phyloP scores from a whole-genome alignment of 768 basidiomycete genomes.

The Trametopsis cervina region DNA sequence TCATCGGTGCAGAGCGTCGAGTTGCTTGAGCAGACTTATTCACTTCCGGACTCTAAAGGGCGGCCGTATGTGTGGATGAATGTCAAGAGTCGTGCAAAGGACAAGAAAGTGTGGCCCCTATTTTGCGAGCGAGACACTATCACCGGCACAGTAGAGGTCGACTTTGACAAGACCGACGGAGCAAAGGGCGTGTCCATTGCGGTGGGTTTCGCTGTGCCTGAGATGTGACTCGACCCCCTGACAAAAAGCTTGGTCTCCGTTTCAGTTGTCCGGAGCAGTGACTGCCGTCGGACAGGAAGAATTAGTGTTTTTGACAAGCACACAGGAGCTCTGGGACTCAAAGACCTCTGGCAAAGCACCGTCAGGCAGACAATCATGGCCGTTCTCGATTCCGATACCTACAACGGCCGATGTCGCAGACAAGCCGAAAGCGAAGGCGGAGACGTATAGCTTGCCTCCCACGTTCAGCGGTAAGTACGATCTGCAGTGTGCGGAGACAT shows the following conservation, averaged over 20 bases:
- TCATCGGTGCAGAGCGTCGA: slow-evolving; percentile 2
- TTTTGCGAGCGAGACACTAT: slow-evolving; percentile 44
- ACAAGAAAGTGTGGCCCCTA: slow-evolving; percentile 32
- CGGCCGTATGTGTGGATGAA: slow-evolving; percentile 42
- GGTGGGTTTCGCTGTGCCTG: slow-evolving; percentile 25
- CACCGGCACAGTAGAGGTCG: slow-evolving; percentile 43
- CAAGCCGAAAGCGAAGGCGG: slow-evolving; percentile 29
- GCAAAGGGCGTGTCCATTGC: slow-evolving; percentile 41
- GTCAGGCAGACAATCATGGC: slow-evolving; percentile 40
- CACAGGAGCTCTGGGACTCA: slow-evolving; percentile 37
- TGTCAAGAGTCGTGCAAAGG: slow-evolving; percentile 36
- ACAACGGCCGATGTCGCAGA: slow-evolving; percentile 30
- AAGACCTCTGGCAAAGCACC: slow-evolving; percentile 28
- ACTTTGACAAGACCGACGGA: slow-evolving; percentile 41
- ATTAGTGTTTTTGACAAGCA: slow-evolving; percentile 36
- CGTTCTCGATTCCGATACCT: slow-evolving; percentile 43
- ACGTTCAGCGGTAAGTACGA: slow-evolving; percentile 27
- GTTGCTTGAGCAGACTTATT: slow-evolving; percentile 29
- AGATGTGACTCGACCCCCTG: not conserved
- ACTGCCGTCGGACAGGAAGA: slow-evolving; percentile 54
- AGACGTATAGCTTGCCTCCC: slow-evolving; percentile 39
- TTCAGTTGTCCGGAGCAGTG: slow-evolving; percentile 39
- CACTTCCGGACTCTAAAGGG: slow-evolving; percentile 37
- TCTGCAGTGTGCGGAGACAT: not conserved
- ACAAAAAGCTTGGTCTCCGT: not conserved